Conservation (phyloP, 768 basidiomycete species). For the Multifurca ochricompacta region DNA sequence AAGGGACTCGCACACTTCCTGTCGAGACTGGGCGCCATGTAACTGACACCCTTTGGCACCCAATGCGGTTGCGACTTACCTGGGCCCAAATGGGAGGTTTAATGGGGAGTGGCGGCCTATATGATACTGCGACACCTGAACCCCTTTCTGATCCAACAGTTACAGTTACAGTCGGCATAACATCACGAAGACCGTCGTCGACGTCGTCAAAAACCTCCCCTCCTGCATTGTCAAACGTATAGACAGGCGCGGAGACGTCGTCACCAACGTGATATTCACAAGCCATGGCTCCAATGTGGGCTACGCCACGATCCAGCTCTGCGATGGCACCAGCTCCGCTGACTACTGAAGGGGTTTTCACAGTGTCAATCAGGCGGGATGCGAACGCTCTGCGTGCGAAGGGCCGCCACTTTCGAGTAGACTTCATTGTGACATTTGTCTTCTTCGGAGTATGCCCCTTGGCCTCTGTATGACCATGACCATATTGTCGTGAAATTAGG, state of each 20-base stretch:
- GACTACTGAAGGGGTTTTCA: not conserved
- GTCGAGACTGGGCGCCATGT: conserved; percentile 50
- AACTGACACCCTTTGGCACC: not conserved
- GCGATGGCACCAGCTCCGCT: not conserved
- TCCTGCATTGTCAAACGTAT: not conserved
- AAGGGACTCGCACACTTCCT: conserved; percentile 77
- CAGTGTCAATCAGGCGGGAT: not conserved
- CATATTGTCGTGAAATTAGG: not conserved
- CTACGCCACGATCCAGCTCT: not conserved
- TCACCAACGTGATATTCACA: not conserved
- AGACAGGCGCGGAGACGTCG: not conserved
- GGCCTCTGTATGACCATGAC: not conserved
- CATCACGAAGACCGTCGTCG: not conserved
- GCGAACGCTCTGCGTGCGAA: not conserved
- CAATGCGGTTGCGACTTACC: conserved; percentile 29
- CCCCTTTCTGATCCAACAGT: not conserved
- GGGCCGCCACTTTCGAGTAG: not conserved
- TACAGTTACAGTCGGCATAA: not conserved
- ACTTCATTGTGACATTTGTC: not conserved
- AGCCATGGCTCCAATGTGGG: not conserved
- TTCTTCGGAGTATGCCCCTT: not conserved
- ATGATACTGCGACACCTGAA: not conserved
- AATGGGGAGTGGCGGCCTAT: conserved; percentile 25
- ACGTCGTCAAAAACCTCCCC: not conserved
- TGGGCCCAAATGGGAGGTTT: conserved; percentile 39